Conservation (phyloP, 331 rosid species). For the Telfairia occidentalis region DNA sequence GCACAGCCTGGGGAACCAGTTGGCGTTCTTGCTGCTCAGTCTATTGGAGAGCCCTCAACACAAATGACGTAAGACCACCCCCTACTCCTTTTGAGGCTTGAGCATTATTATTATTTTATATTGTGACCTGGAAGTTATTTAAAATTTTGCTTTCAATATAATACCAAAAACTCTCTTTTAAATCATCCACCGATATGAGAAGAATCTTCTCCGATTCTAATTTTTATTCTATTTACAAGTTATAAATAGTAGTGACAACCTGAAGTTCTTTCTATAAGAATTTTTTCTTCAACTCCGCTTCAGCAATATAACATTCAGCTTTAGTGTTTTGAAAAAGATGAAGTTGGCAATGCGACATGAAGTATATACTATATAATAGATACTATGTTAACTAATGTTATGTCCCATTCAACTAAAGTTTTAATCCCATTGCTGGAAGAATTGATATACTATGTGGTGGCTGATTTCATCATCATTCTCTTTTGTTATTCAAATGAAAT, state of each 20-base stretch:
- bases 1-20: slow-evolving; percentile 97
- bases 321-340: neutral
- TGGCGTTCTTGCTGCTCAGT: slow-evolving; percentile 92
- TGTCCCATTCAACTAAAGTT: neutral
- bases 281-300: too few relatives aligned
- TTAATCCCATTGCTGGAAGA: neutral
- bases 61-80: slow-evolving; percentile 74
- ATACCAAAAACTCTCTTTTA: too few relatives aligned
- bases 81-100: neutral
- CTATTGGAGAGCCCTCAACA: slow-evolving; percentile 94
- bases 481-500: neutral
- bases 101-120: too few relatives aligned
- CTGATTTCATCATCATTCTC: neutral
- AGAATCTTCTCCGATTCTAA: too few relatives aligned
- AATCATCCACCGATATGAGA: too few relatives aligned
- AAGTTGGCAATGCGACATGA: neutral
- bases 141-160: too few relatives aligned
- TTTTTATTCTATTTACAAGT: too few relatives aligned
- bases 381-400: neutral
- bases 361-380: neutral
- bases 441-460: neutral
- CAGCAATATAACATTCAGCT: too few relatives aligned
- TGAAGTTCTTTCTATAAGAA: too few relatives aligned
- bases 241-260: too few relatives aligned
- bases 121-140: too few relatives aligned